Conservation (phyloP, 352 stramenopile genomes). For the Pythium dissimile region DNA sequence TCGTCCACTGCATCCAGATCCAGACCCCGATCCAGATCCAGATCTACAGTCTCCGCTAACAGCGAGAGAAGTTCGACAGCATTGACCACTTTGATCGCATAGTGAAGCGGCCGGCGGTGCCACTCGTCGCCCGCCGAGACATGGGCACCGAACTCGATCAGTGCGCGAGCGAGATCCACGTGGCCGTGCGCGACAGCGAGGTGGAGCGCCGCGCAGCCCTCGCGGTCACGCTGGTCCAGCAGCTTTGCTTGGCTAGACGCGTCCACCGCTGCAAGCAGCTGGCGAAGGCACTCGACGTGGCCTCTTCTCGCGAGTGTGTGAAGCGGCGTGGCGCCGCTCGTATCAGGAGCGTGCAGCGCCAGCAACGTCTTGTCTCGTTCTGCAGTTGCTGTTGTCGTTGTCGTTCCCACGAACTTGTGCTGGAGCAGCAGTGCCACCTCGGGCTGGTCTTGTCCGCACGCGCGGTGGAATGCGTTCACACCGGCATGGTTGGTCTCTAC, state of each 20-base stretch:
- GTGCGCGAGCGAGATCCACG: slow-evolving; percentile 25
- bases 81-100: slow-evolving; percentile 29
- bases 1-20: slow-evolving; percentile 34
- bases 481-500: slow-evolving; percentile 24
- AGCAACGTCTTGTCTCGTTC: not conserved
- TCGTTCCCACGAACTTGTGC: slow-evolving; percentile 21
- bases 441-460: slow-evolving; percentile 58
- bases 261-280: slow-evolving; percentile 27
- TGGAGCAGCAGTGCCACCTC: slow-evolving; percentile 48
- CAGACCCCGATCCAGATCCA: too few relatives aligned
- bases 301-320: slow-evolving; percentile 43
- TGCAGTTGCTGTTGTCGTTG: slow-evolving; percentile 1
- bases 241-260: not conserved
- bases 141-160: slow-evolving; percentile 20
- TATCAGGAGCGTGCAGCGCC: slow-evolving; percentile 31
- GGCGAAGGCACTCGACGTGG: slow-evolving; percentile 48
- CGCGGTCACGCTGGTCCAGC: slow-evolving; percentile 5
- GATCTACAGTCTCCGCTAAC: too few relatives aligned
- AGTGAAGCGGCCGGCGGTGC: slow-evolving; percentile 36
- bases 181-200: slow-evolving; percentile 34
- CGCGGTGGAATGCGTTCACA: slow-evolving; percentile 52
- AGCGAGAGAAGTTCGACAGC: slow-evolving; percentile 19
- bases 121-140: slow-evolving; percentile 31
- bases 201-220: slow-evolving; percentile 38
- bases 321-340: slow-evolving; percentile 32